Percentiles rank a stretch among this genome's conserved stretches.
phyloP scores from a whole-genome alignment of 2,329 filamentous ascomycete genomes.

The Diplodia intermedia region DNA sequence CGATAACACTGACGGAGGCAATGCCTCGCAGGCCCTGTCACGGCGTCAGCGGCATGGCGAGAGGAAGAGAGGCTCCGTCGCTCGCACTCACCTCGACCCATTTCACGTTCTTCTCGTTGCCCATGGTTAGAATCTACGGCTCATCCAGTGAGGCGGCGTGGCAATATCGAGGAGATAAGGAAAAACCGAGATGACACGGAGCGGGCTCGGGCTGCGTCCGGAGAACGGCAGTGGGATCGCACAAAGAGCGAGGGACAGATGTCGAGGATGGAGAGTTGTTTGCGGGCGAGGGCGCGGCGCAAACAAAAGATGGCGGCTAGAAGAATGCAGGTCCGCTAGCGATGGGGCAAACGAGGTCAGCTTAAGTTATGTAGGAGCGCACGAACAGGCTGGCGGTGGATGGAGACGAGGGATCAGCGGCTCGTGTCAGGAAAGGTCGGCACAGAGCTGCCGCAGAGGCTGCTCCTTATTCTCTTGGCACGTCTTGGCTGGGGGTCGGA shows the following conservation, averaged over 20 bases:
- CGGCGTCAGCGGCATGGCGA: slow-evolving; percentile 21
- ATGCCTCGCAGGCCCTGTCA: slow-evolving; percentile 59
- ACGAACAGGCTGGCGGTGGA: slow-evolving; percentile 9
- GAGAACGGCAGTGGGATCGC: background rate
- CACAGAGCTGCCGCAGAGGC: slow-evolving; percentile 25
- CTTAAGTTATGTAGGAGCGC: slow-evolving; percentile 28
- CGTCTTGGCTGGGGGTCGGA: slow-evolving; percentile 23
- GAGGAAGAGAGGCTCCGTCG: background rate
- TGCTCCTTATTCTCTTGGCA: slow-evolving; percentile 28
- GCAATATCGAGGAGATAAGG: background rate
- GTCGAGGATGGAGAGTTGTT: background rate
- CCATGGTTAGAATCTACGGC: slow-evolving; percentile 35
- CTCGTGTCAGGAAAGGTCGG: slow-evolving; percentile 30
- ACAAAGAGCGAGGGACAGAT: slow-evolving; percentile 11
- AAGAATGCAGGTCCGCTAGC: slow-evolving; percentile 22
- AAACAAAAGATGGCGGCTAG: slow-evolving; percentile 9
- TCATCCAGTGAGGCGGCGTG: slow-evolving; percentile 29
- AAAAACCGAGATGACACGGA: background rate
- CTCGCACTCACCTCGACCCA: slow-evolving; percentile 49
- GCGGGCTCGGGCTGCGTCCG: slow-evolving; percentile 1
- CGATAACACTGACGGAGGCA: slow-evolving; percentile 60
- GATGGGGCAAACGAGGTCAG: slow-evolving; percentile 12
- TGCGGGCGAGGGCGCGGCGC: slow-evolving; percentile 1
- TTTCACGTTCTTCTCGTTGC: slow-evolving; percentile 47
- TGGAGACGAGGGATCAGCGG: slow-evolving; percentile 23